Evolutionary conservation across 305 asterid species (phyloP).

Genomic region (Fraxinus dipetala): DNA sequence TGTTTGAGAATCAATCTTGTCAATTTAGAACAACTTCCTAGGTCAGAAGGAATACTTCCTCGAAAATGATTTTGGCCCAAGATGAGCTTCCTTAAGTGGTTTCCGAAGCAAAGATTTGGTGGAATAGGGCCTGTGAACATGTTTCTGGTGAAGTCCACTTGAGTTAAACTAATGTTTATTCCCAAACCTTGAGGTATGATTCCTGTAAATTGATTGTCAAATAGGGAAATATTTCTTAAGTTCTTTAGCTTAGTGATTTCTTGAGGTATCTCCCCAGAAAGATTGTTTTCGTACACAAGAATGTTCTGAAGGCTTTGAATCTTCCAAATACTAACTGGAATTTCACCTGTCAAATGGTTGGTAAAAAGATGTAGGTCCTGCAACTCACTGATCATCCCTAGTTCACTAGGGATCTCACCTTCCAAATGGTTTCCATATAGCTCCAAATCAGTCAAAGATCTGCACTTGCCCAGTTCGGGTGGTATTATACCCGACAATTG

Average conservation of each 20-base stretch:
- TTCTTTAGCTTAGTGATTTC: constrained; percentile 60
- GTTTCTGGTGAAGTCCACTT: constrained; percentile 59
- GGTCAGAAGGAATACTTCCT: constrained; percentile 57
- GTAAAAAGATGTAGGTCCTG: constrained; percentile 44
- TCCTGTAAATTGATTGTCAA: constrained; percentile 59
- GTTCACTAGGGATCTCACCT: constrained; percentile 62
- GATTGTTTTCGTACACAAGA: constrained; percentile 56
- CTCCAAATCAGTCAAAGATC: constrained; percentile 54
- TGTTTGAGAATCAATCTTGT: constrained; percentile 57
- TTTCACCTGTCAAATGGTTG: constrained; percentile 66
- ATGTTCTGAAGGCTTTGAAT: constrained; percentile 53
- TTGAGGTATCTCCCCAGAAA: constrained; percentile 66
- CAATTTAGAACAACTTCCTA: constrained; percentile 63
- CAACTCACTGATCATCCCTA: constrained; percentile 54
- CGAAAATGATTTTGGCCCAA: constrained; percentile 59
- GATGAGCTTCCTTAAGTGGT: constrained; percentile 49
- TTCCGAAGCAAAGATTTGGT: constrained; percentile 60
- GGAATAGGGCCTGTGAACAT: constrained; percentile 73
- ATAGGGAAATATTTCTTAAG: constrained; percentile 55
- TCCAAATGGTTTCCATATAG: constrained; percentile 51
- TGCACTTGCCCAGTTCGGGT: constrained; percentile 64
- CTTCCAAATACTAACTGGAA: constrained; percentile 66
- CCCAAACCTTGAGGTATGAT: constrained; percentile 77
- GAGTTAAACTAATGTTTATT: constrained; percentile 50
- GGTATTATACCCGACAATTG: constrained; percentile 70